phyloP scores from a whole-genome alignment of 495 filamentous ascomycete genomes.

The Penicillium crystallinum region DNA sequence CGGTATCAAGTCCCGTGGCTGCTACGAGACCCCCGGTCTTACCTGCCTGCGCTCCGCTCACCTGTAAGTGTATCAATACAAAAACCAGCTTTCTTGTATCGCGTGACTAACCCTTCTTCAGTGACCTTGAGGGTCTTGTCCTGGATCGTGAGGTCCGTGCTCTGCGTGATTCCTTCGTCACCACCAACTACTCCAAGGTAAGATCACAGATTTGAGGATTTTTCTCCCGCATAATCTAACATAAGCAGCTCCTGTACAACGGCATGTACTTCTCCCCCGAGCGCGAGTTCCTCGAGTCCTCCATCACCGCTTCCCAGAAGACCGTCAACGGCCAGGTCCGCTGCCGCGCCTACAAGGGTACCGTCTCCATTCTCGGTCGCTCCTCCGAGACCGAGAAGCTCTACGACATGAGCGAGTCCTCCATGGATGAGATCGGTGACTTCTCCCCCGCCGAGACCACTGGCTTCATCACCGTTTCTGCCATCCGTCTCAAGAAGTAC shows the following conservation, averaged over 20 bases:
- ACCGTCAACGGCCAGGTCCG: constrained; percentile 65
- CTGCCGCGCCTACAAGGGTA: constrained; percentile 72
- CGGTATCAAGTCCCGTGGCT: constrained; percentile 80
- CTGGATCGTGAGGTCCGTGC: constrained; percentile 80
- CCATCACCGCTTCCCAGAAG: constrained; percentile 67
- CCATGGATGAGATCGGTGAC: constrained; percentile 83
- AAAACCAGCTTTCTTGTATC: neutral
- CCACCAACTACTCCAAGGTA: constrained; percentile 64
- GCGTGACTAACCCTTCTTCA: constrained; percentile 7
- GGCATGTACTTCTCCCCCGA: constrained; percentile 72
- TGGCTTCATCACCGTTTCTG: constrained; percentile 77
- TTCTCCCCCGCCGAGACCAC: constrained; percentile 70
- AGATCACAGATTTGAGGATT: constrained; percentile 2
- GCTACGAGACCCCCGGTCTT: constrained; percentile 78
- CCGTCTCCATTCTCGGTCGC: constrained; percentile 67
- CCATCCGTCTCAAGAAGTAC: constrained; percentile 89
- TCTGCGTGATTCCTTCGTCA: constrained; percentile 75
- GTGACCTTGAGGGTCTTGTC: constrained; percentile 76
- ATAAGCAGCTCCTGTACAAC: constrained; percentile 60
- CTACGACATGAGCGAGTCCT: constrained; percentile 72
- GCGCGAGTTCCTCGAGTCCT: constrained; percentile 72
- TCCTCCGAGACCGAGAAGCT: constrained; percentile 76
- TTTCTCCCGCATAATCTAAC: neutral
- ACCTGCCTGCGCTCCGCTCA: constrained; percentile 74
- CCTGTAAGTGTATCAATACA: constrained; percentile 33